Percentiles rank a stretch among this genome's conserved stretches.
phyloP scores from a whole-genome alignment of 768 basidiomycete species.

The Tulasnella calospora region DNA sequence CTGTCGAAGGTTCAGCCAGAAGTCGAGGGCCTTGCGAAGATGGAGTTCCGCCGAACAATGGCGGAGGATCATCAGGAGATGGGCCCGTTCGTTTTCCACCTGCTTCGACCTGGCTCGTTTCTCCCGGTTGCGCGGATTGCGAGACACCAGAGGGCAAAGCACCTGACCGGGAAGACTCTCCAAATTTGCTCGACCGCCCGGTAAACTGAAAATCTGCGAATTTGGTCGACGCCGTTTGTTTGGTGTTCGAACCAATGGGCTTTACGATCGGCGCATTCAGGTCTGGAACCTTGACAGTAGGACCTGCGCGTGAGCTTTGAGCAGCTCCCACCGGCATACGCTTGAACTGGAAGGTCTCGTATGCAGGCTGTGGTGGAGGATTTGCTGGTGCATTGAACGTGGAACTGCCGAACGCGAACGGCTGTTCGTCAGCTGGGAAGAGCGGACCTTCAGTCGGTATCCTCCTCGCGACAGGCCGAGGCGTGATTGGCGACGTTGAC shows the following conservation, averaged over 20 bases:
- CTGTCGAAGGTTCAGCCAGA: neutral
- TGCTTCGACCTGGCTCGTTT: neutral
- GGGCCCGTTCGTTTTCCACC: neutral
- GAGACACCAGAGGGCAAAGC: neutral
- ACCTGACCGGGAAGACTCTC: neutral
- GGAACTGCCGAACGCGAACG: neutral
- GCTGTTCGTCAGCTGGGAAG: neutral
- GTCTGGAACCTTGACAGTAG: neutral
- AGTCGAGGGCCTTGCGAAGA: neutral
- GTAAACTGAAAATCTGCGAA: neutral
- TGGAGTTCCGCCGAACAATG: neutral
- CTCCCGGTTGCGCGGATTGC: too few species aligned
- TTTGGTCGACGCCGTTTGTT: neutral
- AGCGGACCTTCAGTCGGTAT: neutral
- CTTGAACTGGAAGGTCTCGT: neutral
- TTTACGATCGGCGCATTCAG: neutral
- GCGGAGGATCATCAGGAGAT: neutral
- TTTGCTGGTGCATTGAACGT: neutral
- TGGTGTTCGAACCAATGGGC: neutral
- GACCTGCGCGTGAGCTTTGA: neutral
- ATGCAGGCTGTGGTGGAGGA: neutral
- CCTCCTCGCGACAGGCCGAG: neutral
- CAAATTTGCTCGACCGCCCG: neutral
- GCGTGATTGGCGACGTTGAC: neutral
- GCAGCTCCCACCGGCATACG: neutral